Percentiles rank a stretch among this genome's conserved stretches.
Conservation (phyloP, 2,329 filamentous ascomycete species). For the Karstenula rhodostoma region DNA sequence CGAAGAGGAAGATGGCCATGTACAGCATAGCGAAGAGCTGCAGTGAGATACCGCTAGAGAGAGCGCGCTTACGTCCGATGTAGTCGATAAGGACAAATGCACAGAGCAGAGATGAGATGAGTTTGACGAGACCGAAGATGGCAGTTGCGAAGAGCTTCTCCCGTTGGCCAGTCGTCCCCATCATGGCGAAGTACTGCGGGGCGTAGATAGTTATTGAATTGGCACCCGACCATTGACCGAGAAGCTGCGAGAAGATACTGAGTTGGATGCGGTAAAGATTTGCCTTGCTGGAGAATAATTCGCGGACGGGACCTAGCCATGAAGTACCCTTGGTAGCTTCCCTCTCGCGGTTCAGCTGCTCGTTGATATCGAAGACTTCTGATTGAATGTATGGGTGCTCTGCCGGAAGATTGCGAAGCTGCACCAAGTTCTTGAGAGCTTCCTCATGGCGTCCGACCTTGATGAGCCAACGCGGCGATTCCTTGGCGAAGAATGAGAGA, state of each 20-base stretch:
- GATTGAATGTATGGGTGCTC: constrained; percentile 68
- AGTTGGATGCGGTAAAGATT: constrained; percentile 80
- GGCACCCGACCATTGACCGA: constrained; percentile 78
- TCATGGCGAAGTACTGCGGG: constrained; percentile 73
- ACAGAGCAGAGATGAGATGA: constrained; percentile 71
- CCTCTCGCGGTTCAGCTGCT: constrained; percentile 72
- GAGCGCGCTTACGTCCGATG: constrained; percentile 72
- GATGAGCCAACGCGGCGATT: constrained; percentile 76
- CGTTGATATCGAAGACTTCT: constrained; percentile 71
- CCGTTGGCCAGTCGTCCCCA: constrained; percentile 72
- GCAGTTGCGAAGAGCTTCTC: constrained; percentile 77
- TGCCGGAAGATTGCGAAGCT: constrained; percentile 65
- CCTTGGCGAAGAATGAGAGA: constrained; percentile 72
- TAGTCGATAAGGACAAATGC: constrained; percentile 82
- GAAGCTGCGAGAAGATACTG: constrained; percentile 71
- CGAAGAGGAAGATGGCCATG: constrained; percentile 63
- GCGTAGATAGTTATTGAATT: constrained; percentile 81
- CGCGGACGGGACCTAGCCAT: constrained; percentile 71
- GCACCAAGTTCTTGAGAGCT: constrained; percentile 64
- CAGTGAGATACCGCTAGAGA: constrained; percentile 58
- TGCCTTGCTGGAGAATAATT: constrained; percentile 71
- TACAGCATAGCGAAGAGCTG: constrained; percentile 63
- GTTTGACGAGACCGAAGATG: constrained; percentile 79
- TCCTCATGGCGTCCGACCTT: constrained; percentile 69
- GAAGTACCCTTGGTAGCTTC: constrained; percentile 73